Evolutionary conservation across 1,284 basidiomycete genomes (phyloP).

Genomic region (Caloboletus inedulis): DNA sequence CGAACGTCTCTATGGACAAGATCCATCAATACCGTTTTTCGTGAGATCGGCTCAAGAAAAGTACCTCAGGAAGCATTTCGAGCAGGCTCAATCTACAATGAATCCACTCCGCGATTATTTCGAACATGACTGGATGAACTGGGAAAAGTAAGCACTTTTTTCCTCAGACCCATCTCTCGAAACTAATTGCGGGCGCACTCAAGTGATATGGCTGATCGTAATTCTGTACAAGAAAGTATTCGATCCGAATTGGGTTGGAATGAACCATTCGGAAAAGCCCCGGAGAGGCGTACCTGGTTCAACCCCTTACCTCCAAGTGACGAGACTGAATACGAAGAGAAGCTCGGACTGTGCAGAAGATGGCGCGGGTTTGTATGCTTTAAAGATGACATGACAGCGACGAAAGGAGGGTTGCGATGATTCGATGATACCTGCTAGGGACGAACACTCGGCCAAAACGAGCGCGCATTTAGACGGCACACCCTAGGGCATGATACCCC

Average conservation of each 20-base stretch:
- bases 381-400: constrained; percentile 22
- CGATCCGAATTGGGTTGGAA: constrained; percentile 49
- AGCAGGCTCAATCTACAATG: constrained; percentile 24
- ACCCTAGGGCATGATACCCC: constrained; percentile 25
- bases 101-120: constrained; percentile 56
- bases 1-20: constrained; percentile 43
- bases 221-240: constrained; percentile 53
- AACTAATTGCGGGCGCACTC: constrained; percentile 2
- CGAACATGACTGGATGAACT: constrained; percentile 62
- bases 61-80: constrained; percentile 31
- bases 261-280: constrained; percentile 46
- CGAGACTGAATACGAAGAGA: constrained; percentile 23
- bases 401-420: constrained; percentile 7
- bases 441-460: constrained; percentile 7
- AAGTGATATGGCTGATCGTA: constrained; percentile 75
- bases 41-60: constrained; percentile 33
- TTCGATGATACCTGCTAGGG: constrained; percentile 13
- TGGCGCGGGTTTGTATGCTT: constrained; percentile 43
- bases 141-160: constrained; percentile 54
- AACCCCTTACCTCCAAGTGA: constrained; percentile 29
- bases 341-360: constrained; percentile 30
- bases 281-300: constrained; percentile 56
- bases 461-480: constrained; percentile 20
- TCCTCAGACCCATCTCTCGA: neutral
- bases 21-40: constrained; percentile 34